Evolutionary conservation across 139 green algal genomes (phyloP).

Genomic region (Spirogloea muscicola): DNA sequence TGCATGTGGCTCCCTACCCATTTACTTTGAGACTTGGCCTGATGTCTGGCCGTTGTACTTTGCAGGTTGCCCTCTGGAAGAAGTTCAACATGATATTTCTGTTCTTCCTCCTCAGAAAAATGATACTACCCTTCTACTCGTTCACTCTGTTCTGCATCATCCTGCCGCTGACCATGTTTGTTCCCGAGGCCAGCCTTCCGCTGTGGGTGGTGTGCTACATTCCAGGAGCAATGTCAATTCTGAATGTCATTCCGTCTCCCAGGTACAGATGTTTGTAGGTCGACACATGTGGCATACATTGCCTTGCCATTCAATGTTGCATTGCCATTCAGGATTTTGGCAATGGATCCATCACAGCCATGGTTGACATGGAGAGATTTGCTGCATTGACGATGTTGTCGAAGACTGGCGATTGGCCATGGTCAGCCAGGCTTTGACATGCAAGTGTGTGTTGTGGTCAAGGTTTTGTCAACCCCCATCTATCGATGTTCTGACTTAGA

Average conservation of each 20-base stretch:
- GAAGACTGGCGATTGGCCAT: too few relatives aligned
- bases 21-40: background rate
- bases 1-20: background rate
- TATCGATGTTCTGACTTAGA: too few relatives aligned
- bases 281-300: too few relatives aligned
- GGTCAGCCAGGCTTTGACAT: too few relatives aligned
- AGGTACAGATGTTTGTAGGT: too few relatives aligned
- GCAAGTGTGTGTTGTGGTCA: too few relatives aligned
- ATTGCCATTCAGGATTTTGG: too few relatives aligned
- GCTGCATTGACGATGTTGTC: too few relatives aligned
- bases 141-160: conserved; percentile 82
- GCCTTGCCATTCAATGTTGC: too few relatives aligned
- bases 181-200: conserved; percentile 43
- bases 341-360: too few relatives aligned
- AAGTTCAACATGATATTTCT: conserved; percentile 67
- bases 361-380: too few relatives aligned
- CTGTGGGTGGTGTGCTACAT: conserved; percentile 40
- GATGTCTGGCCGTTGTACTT: background rate
- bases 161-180: conserved; percentile 47
- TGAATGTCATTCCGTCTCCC: conserved; percentile 27
- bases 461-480: too few relatives aligned
- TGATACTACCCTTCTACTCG: conserved; percentile 71
- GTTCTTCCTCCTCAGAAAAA: conserved; percentile 78
- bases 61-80: conserved; percentile 43
- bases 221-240: conserved; percentile 19